Conservation (phyloP, 495 filamentous ascomycete genomes). For the Saxophila tyrrhenica region DNA sequence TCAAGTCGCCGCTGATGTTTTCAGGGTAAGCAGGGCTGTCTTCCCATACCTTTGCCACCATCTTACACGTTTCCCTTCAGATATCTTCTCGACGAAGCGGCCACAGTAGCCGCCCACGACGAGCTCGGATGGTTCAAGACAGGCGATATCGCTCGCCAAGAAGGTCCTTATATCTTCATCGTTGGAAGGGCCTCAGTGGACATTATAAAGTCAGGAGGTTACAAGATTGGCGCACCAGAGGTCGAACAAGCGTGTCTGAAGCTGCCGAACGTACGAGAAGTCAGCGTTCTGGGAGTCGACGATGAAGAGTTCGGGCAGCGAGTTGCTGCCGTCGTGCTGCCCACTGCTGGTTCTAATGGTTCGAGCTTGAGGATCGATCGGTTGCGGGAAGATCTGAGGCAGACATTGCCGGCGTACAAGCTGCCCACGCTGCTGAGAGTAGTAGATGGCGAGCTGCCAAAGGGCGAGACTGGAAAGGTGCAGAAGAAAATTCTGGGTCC, state of each 20-base stretch:
- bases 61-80: conserved; percentile 7
- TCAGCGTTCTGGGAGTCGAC: conserved; percentile 32
- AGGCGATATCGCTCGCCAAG: conserved; percentile 33
- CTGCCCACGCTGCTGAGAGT: conserved; percentile 36
- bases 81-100: conserved; percentile 32
- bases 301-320: conserved; percentile 36
- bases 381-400: conserved; percentile 29
- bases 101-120: conserved; percentile 29
- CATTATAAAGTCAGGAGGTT: conserved; percentile 35
- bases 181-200: conserved; percentile 35
- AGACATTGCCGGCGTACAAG: conserved; percentile 33
- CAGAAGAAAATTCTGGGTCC: conserved; percentile 37
- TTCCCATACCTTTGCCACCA: too few species aligned
- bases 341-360: conserved; percentile 1
- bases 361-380: conserved; percentile 23
- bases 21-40: not conserved
- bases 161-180: conserved; percentile 36
- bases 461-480: conserved; percentile 36
- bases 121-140: conserved; percentile 36
- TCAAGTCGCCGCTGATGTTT: conserved; percentile 36
- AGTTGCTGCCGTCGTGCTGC: conserved; percentile 34
- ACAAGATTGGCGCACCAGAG: conserved; percentile 35
- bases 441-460: conserved; percentile 34
- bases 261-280: conserved; percentile 29
- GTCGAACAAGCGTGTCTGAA: conserved; percentile 31